Evolutionary conservation across 2,329 filamentous ascomycete genomes (phyloP), one percentile per base, ranked within the genome.

Genomic region (Trichophaea hybrida): DNA sequence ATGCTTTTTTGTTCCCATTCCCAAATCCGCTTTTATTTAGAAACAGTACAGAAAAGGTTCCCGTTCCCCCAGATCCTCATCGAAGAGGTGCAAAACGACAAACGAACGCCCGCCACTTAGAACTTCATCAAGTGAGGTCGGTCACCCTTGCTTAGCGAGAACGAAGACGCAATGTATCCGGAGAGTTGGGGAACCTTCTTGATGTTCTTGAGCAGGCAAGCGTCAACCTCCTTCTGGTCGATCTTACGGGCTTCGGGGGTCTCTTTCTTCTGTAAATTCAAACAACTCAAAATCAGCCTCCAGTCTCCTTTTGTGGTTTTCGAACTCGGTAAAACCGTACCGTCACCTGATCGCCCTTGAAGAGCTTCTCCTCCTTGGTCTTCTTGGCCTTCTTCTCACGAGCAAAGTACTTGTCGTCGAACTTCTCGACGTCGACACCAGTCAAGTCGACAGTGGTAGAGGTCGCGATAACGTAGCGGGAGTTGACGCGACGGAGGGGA

Each of bases 71-170:
- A 44, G 31, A 32, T 32, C 15, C 48, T 4, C 15, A 32, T 13
- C 31, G 15, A 53, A 53, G 13, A 33, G 37, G 53, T 17, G 15
- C 35, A 54, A 13, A 34, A 50, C 46, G 33, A 55, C 53, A 31
- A 44, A 32, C 13, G 44, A 40, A 31, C 38, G 17, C 31, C 34
- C 17, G n/a, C 15, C 34, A 71, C 83, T 78, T 96, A 98, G 84
- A 91, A 98, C 79, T 88, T 87, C 93, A 98, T 97, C 84, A 94
- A 88, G 80, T 98, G 93, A 78, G 93, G 93, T 85, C 91, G 90
- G 83, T 98, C 91, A 74, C 93, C 93, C 82, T 90, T 96, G 80
- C 91, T 87, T 78, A 98, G 85, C 84, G 87, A 94, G 87, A 98
- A 98, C 75, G 85, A 88, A 77, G 85, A 88, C 74, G 82, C 82